phyloP scores from a whole-genome alignment of 768 basidiomycete species.

The Kwoniella europaea region DNA sequence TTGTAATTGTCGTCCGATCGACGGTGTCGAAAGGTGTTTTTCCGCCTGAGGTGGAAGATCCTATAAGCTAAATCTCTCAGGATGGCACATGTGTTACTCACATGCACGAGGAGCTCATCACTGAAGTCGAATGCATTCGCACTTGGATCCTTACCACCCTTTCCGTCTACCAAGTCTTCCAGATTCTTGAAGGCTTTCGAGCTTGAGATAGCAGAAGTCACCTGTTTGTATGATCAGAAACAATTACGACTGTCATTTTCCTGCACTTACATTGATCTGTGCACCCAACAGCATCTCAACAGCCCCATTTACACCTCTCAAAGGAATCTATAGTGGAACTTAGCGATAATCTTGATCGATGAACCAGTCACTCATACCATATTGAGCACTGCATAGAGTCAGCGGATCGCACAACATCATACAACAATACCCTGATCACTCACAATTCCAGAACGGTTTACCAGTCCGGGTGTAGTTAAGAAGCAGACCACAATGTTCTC shows the following conservation, averaged over 20 bases:
- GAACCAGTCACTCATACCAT: conserved; percentile 24
- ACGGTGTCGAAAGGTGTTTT: conserved; percentile 2
- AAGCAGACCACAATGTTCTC: conserved; percentile 33
- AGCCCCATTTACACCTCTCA: conserved; percentile 22
- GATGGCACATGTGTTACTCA: conserved; percentile 3
- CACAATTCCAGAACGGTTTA: conserved; percentile 38
- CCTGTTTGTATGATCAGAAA: background rate
- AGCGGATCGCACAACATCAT: background rate
- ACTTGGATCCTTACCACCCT: background rate
- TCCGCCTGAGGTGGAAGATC: background rate
- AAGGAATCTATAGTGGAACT: conserved; percentile 21
- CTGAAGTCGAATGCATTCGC: background rate
- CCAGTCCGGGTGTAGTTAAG: conserved; percentile 38
- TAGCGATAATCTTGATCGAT: background rate
- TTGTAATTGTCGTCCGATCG: background rate
- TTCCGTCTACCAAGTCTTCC: conserved; percentile 7
- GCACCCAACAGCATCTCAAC: conserved; percentile 32
- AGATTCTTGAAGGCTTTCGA: conserved; percentile 14
- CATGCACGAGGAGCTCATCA: conserved; percentile 10
- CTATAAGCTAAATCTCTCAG: too few species aligned
- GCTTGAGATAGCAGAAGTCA: conserved; percentile 16
- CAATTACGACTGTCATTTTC: conserved; percentile 1
- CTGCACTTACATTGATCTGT: conserved; percentile 29
- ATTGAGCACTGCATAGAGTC: conserved; percentile 22
- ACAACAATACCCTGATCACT: conserved; percentile 2